Base-by-base conservation (phyloP, 2,329 filamentous ascomycete species). In the Verticillium zaregamsianum region DNA sequence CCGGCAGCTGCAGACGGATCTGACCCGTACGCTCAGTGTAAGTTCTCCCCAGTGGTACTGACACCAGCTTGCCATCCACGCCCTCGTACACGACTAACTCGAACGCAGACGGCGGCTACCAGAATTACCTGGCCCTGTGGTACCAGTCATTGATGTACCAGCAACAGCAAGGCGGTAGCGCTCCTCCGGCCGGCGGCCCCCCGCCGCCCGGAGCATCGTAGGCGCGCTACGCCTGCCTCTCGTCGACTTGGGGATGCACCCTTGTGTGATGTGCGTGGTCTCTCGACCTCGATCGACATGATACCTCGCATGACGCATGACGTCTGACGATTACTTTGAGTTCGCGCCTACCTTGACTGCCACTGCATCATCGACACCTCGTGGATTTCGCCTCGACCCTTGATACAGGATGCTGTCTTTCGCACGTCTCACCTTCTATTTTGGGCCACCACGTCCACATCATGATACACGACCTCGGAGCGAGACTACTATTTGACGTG, bases 81-180 rank as follows among this genome's bases (percentile, higher is more conserved):
- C 14, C 11, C 49, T 55, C 23, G 28, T 45, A 65, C 33, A 9
- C 23, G 64, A 67, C 73, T 73, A 65, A 72, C 59, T n/a, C 32
- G 15, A 28, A 20, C n/a, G 8, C 65, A 88, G 86, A 93, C 76
- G 91, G 91, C 67, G 91, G 91, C 64, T 94, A 94, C 74, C 85
- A 93, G 68, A 89, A 89, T 68, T 95, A 94, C 72, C 77, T 92
- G 63, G 86, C 89, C 49, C 81, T 93, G 68, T 95, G 91, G 91
- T 93, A 92, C 77, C 88, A 91, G 71, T 90, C 90, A 33, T 70
- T 83, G 71, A 73, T 79, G 71, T 49, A 49, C 45, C 77, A 77
- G 65, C 76, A 79, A 68, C 78, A 76, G 63, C 76, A 77, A 59
- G 64, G 65, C 60, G 64, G 64, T 31, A 73, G 74, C 63, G 74